Base-by-base conservation (phyloP, 345 rosid genomes). In the Citrus reticulata region DNA sequence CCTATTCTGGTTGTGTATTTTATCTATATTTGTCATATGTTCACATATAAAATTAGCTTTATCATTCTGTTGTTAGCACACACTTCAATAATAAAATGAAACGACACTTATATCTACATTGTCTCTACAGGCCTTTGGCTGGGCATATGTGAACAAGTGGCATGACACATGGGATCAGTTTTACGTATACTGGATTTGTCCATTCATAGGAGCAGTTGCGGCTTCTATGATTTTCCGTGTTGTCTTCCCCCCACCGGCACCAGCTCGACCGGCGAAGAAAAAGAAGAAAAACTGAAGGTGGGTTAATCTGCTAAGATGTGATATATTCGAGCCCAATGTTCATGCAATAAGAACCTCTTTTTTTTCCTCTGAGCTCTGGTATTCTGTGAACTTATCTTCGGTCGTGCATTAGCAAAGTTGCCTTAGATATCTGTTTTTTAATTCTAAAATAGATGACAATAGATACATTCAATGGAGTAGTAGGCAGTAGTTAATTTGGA, bases 111-210 rank as follows among this genome's bases (percentile, higher is more conserved):
- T 19, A 19, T 54, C 5, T 24, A 2, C 39, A 29, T 64, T 8
- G 7, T 63, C 51, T 63, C 24, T 75, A 65, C 89, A 96, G 98
- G 99, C 99, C 20, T 96, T 90, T 72, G 99, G 98, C 10, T 96
- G 99, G 99, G 98, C 95, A 24, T 96, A 90, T 68, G 59, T 93
- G 55, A 81, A 92, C 91, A 93, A 87, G 27, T 69, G 93, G 85
- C 99, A 96, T 81, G 82, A 87, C 84, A 91, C 95, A 69, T 94
- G 97, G 98, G 95, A 94, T 77, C 99, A 96, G 71, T 81, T 92
- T 72, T 96, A 94, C 42, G 98, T 96, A 27, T 91, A 94, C 74
- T 96, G 98, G 99, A 74, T 96, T 69, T 87, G 97, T 82, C 97
- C 99, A 35, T 94, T 91, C 70, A 78, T 88, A 1, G 99, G 99